Evolutionary conservation across 1,139 yeast genomes (phyloP), one percentile per base, ranked within the genome.

Genomic region (Magnusiomyces suaveolens): DNA sequence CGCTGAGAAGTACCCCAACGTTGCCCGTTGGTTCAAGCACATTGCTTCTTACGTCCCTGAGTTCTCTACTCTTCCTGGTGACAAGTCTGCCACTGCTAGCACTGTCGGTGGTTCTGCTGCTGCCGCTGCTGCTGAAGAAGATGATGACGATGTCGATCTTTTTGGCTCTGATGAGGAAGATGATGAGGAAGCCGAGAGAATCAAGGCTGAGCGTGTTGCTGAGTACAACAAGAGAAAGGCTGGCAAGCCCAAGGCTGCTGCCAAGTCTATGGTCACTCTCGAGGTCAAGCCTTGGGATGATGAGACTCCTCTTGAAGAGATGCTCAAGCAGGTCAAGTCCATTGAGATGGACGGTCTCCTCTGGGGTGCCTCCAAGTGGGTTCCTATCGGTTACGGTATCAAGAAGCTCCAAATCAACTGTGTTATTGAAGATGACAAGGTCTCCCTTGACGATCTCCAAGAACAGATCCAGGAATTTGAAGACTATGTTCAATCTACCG

Each of bases 221-320:
- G 96, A 84, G 74, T 92, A 92, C 82, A 87, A 88, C 71, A 96
- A 95, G 69, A 89, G 86, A 84, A 92, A 92, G 84, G 96, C 96
- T 64, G 86, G 86, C 79, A 95, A 95, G 73, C 88, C 97, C 69
- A 88, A 88, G 82, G 88, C 97, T 69, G 96, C 96, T 75, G 97
- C 98, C 72, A 92, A 92, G 82, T 87, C 97, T 62, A 79, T 89
- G 66, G 96, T 92, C 70, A 92, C 98, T 69, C 72, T 92, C 70
- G 98, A 92, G 69, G 95, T 92, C 68, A 92, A 92, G 85, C 97
- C 97, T 77, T 92, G 98, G 98, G 98, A 92, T 77, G 97, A 92
- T 70, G 97, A 92, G 81, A 92, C 98, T 64, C 84, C 89, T 73
- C 81, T 92, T 74, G 41, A 36, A 8, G 41, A 36, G 95, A 92